These are phyloP conservation scores for Tolypocladium tundrense DNA, from an alignment of 2,329 filamentous ascomycete genomes.

Conservation along the genomic window DNA sequence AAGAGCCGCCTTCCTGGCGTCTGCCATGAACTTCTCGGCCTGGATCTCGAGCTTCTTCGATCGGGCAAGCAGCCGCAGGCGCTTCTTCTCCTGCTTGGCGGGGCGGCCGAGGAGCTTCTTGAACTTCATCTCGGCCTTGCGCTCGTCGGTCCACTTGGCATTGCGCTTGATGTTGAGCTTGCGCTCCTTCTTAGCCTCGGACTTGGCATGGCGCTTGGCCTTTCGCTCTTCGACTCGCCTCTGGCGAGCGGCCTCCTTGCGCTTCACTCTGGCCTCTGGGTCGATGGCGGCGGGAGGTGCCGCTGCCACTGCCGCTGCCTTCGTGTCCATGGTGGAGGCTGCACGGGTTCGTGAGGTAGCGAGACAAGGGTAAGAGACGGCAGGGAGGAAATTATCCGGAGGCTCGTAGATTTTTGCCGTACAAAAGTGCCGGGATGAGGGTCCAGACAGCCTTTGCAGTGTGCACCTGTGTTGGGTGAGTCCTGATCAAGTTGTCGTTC, in stretches of 20 bases:
- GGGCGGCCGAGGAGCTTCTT: slow-evolving; percentile 15
- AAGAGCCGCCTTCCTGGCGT: slow-evolving; percentile 24
- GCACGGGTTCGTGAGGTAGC: neutral
- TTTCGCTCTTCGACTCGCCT: slow-evolving; percentile 17
- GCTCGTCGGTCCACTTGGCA: slow-evolving; percentile 22
- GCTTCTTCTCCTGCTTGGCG: slow-evolving; percentile 27
- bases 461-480: neutral
- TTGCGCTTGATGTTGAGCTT: slow-evolving; percentile 21
- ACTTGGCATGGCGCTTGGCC: slow-evolving; percentile 24
- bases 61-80: slow-evolving; percentile 24
- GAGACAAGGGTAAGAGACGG: neutral
- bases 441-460: neutral
- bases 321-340: neutral
- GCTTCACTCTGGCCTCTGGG: neutral
- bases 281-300: neutral
- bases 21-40: slow-evolving; percentile 26
- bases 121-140: slow-evolving; percentile 20
- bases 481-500: neutral
- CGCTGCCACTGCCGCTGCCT: neutral
- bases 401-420: neutral
- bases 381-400: neutral
- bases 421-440: too few relatives aligned
- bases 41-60: slow-evolving; percentile 28
- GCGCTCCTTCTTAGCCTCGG: slow-evolving; percentile 22
- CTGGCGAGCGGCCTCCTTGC: neutral